A percentile compares a stretch with the other conserved stretches of the same genome.
phyloP scores from a whole-genome alignment of 169 alveolate genomes.

The Eimeria necatrix region DNA sequence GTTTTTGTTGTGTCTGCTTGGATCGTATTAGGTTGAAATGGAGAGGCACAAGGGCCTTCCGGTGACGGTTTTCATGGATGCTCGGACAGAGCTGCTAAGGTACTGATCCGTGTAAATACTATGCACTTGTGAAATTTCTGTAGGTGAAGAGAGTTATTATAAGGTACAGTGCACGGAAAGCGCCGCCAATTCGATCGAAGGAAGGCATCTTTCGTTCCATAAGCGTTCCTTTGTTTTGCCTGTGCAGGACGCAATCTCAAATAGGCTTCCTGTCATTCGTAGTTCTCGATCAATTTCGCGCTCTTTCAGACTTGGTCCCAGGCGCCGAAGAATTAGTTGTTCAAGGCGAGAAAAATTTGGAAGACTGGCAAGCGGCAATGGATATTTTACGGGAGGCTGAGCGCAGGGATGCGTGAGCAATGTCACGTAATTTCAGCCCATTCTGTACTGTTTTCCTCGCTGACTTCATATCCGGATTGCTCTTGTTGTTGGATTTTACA shows the following conservation, averaged over 20 bases:
- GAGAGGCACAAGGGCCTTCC: conserved; percentile 79
- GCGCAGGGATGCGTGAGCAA: conserved; percentile 65
- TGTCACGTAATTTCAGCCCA: too few species aligned
- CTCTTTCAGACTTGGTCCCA: conserved; percentile 80
- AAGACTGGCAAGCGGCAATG: conserved; percentile 80
- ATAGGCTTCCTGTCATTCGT: conserved; percentile 81
- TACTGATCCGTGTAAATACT: neutral
- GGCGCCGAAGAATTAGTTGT: conserved; percentile 71
- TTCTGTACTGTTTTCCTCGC: neutral
- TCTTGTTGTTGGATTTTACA: too few species aligned
- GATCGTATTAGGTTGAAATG: conserved; percentile 68
- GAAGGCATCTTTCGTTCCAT: too few species aligned
- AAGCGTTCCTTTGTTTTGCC: neutral
- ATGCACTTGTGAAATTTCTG: neutral
- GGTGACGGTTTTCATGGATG: conserved; percentile 82
- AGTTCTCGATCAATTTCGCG: conserved; percentile 82
- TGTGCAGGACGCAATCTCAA: conserved; percentile 80
- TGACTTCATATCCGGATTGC: neutral
- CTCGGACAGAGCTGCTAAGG: conserved; percentile 81
- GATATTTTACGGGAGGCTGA: conserved; percentile 74
- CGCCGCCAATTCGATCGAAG: too few species aligned
- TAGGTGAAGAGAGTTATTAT: too few species aligned
- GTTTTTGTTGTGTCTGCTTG: neutral
- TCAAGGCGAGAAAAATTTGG: conserved; percentile 80
- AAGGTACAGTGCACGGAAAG: too few species aligned